Conservation (phyloP, 2,329 filamentous ascomycete species). For the Trichoderma harzianum region DNA sequence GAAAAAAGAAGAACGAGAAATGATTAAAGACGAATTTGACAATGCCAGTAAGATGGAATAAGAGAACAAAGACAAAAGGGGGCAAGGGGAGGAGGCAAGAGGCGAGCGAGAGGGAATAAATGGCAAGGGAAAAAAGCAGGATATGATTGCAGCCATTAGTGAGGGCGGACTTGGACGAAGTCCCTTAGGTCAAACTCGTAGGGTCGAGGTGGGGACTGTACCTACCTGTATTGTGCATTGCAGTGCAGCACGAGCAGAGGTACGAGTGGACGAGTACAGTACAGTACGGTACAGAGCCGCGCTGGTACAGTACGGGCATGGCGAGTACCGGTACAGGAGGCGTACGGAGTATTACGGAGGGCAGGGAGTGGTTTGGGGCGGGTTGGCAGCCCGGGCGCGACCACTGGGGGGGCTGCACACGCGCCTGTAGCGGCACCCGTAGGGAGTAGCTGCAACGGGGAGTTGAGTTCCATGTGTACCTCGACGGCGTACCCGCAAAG, state of each 20-base stretch:
- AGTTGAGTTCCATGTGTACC: background rate
- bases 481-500: background rate
- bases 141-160: conserved; percentile 17
- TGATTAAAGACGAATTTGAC: background rate
- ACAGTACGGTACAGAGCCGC: background rate
- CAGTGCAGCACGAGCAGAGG: background rate
- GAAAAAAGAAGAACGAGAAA: conserved; percentile 1
- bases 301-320: background rate
- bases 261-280: background rate
- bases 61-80: conserved; percentile 15
- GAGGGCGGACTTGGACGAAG: conserved; percentile 8
- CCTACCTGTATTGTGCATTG: background rate
- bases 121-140: conserved; percentile 16
- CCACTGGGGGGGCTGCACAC: background rate
- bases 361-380: background rate
- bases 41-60: background rate
- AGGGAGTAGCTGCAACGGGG: background rate
- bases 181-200: conserved; percentile 6
- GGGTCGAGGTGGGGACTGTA: conserved; percentile 16
- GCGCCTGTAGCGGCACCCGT: conserved; percentile 2
- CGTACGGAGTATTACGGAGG: conserved; percentile 10
- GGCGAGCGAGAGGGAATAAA: conserved; percentile 19
- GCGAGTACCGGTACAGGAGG: conserved; percentile 7
- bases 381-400: background rate
- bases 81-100: conserved; percentile 20